These are phyloP conservation scores for Akanthomyces muscarius DNA, from an alignment of 2,329 filamentous ascomycete genomes.

Conservation along the genomic window DNA sequence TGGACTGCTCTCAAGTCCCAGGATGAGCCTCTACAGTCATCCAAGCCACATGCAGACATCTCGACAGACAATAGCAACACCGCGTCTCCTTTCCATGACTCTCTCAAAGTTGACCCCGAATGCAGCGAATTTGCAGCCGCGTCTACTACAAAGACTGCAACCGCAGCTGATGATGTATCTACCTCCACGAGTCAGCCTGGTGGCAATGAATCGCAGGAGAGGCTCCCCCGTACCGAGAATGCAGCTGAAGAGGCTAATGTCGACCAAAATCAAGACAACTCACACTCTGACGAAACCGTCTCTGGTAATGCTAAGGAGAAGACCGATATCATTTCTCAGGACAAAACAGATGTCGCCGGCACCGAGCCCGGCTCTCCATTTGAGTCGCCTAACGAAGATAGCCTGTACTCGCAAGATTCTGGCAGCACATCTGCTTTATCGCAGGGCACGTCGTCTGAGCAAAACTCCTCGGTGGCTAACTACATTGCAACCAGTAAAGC, in stretches of 20 bases:
- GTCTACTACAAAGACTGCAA: neutral
- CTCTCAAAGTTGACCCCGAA: neutral
- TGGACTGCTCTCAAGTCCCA: conserved; percentile 1
- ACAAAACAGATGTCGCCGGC: neutral
- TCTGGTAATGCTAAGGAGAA: neutral
- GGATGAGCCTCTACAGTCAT: neutral
- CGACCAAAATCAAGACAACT: neutral
- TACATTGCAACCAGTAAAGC: neutral
- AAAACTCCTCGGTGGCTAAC: neutral
- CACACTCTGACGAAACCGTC: neutral
- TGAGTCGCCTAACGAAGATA: neutral
- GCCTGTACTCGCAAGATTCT: neutral
- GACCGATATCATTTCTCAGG: neutral
- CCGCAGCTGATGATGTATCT: neutral
- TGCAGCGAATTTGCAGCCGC: neutral
- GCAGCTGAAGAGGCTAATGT: neutral
- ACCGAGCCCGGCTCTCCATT: neutral
- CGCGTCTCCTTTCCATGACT: neutral
- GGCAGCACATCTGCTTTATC: neutral
- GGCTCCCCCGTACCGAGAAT: neutral
- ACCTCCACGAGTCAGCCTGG: neutral
- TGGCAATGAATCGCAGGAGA: neutral
- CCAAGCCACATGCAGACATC: neutral
- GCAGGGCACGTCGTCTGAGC: neutral
- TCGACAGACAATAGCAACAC: neutral